Percentiles rank a stretch among this genome's conserved stretches.
phyloP scores from a whole-genome alignment of 257 asterid genomes.

The Anisodus acutangulus region DNA sequence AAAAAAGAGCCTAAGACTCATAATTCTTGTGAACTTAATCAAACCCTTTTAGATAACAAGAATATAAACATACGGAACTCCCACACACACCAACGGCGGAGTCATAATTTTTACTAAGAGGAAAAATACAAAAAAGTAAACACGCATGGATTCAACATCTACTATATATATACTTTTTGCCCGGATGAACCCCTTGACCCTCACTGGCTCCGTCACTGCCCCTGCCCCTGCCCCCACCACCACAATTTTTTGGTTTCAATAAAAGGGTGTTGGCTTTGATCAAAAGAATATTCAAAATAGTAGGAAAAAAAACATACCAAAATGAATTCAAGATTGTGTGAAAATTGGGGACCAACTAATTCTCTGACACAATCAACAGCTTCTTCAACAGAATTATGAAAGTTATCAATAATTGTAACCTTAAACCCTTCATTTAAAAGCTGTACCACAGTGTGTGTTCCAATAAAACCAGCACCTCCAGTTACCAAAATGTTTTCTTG shows the following conservation, averaged over 20 bases:
- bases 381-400: constrained; percentile 79
- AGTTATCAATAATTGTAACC: constrained; percentile 77
- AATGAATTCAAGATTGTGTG: constrained; percentile 68
- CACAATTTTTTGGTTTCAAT: too few relatives aligned
- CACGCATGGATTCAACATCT: too few relatives aligned
- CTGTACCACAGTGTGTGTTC: constrained; percentile 88
- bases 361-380: constrained; percentile 64
- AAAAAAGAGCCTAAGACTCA: too few relatives aligned
- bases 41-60: background rate
- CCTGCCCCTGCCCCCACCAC: too few relatives aligned
- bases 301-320: constrained; percentile 46
- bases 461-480: constrained; percentile 97
- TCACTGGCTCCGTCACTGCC: too few relatives aligned
- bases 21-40: background rate
- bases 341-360: constrained; percentile 63
- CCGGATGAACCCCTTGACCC: too few relatives aligned
- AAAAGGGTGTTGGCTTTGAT: background rate
- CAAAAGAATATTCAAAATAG: background rate
- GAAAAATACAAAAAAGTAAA: too few relatives aligned
- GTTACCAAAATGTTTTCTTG: constrained; percentile 68
- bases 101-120: too few relatives aligned
- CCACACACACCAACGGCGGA: too few relatives aligned
- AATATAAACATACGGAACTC: too few relatives aligned
- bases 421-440: constrained; percentile 73
- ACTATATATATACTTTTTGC: too few relatives aligned